Evolutionary conservation across 2,329 filamentous ascomycete species (phyloP).

Genomic region (Hypoxylon sp.): DNA sequence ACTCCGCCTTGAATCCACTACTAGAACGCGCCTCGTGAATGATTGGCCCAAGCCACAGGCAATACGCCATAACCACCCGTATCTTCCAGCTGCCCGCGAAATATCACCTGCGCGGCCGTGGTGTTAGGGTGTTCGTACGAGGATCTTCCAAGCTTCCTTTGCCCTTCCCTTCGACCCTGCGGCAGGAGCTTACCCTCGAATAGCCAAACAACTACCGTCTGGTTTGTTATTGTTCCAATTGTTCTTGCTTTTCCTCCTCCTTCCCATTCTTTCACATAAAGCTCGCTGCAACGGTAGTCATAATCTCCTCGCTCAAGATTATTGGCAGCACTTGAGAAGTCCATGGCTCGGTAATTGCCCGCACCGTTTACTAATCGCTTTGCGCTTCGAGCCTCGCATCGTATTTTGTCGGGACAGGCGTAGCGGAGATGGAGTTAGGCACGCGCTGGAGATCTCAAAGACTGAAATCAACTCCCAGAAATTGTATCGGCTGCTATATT

Average conservation of each 20-base stretch:
- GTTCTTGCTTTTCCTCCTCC: too few relatives aligned
- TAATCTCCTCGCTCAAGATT: background rate
- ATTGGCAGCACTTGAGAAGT: background rate
- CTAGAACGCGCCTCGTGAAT: conserved; percentile 6
- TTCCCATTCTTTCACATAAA: too few relatives aligned
- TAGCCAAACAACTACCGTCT: background rate
- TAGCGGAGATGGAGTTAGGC: conserved; percentile 50
- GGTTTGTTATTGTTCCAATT: background rate
- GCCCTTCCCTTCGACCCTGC: conserved; percentile 5
- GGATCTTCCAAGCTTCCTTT: conserved; percentile 22
- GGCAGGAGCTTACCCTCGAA: background rate
- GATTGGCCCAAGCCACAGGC: conserved; percentile 25
- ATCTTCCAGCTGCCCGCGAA: conserved; percentile 20
- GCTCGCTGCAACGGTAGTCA: too few relatives aligned
- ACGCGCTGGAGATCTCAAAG: conserved; percentile 46
- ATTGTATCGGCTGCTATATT: conserved; percentile 20
- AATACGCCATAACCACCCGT: conserved; percentile 1
- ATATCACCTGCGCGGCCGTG: conserved; percentile 22
- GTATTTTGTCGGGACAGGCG: conserved; percentile 20
- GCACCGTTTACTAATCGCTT: background rate
- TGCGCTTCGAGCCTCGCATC: conserved; percentile 14
- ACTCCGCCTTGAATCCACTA: conserved; percentile 13
- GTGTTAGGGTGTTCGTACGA: conserved; percentile 13
- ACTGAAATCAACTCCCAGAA: conserved; percentile 39
- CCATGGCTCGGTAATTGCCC: conserved; percentile 32